Conservation (phyloP, 1,139 yeast species). For the Zygoascus meyerae region DNA sequence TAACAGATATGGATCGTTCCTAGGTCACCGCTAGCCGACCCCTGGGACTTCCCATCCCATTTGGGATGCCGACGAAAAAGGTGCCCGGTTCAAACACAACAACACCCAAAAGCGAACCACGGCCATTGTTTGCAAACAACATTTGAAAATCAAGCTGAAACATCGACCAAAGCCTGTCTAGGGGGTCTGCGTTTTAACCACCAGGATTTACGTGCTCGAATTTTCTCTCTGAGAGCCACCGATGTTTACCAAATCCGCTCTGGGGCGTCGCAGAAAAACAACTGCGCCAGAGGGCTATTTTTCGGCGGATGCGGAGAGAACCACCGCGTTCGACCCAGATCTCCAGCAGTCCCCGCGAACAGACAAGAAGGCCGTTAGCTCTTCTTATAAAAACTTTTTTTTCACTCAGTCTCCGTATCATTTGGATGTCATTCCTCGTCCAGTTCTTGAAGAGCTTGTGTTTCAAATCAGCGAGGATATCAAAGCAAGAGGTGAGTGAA, state of each 20-base stretch:
- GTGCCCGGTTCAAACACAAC: too few relatives aligned
- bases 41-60: too few relatives aligned
- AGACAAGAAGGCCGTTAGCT: neutral
- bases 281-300: neutral
- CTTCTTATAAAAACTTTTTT: slow-evolving; percentile 23
- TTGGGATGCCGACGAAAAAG: too few relatives aligned
- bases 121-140: too few relatives aligned
- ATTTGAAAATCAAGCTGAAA: too few relatives aligned
- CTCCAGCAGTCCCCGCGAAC: neutral
- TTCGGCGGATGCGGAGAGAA: slow-evolving; percentile 4
- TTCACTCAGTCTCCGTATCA: slow-evolving; percentile 26
- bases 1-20: too few relatives aligned
- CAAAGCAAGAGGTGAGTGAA: slow-evolving; percentile 30
- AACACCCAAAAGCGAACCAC: too few relatives aligned
- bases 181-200: too few relatives aligned
- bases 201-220: too few relatives aligned
- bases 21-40: too few relatives aligned
- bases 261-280: slow-evolving; percentile 1
- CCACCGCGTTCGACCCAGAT: slow-evolving; percentile 3
- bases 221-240: too few relatives aligned
- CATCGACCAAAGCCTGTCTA: too few relatives aligned
- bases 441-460: slow-evolving; percentile 28
- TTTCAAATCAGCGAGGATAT: slow-evolving; percentile 28
- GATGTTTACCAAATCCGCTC: neutral
- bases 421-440: slow-evolving; percentile 26